Evolutionary conservation across 208 protist genomes (phyloP).

Genomic region (Trypanosoma brucei): DNA sequence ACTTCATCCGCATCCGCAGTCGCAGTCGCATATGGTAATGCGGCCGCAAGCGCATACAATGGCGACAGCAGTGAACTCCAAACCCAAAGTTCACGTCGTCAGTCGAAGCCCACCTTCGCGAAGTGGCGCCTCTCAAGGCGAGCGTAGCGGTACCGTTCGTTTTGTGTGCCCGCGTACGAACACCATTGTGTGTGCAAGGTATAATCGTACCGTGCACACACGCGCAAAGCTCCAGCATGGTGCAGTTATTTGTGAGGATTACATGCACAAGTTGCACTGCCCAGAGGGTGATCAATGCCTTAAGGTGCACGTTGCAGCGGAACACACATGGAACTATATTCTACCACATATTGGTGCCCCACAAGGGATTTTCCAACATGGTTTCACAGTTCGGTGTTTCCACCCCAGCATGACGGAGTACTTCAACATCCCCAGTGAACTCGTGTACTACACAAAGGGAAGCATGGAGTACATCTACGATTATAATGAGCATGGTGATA

Average conservation of each 20-base stretch:
- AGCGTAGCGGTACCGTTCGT: conserved; percentile 14
- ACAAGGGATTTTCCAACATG: conserved; percentile 40
- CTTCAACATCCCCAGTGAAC: conserved; percentile 69
- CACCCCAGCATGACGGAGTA: conserved; percentile 58
- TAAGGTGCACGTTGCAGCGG: conserved; percentile 70
- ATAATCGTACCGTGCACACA: conserved; percentile 14
- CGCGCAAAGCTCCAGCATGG: conserved; percentile 17
- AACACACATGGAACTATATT: conserved; percentile 74
- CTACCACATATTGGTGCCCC: conserved; percentile 26
- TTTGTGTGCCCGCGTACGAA: conserved; percentile 18
- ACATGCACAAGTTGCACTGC: conserved; percentile 48
- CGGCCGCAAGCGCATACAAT: no score
- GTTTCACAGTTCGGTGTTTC: conserved; percentile 76
- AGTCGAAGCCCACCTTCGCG: conserved; percentile 6
- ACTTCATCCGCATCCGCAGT: no score
- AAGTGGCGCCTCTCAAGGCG: background rate
- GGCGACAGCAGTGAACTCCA: background rate
- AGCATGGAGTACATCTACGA: conserved; percentile 66
- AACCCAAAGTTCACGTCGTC: conserved; percentile 5
- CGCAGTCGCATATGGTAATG: no score
- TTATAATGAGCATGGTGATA: conserved; percentile 83
- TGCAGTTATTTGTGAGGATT: conserved; percentile 57
- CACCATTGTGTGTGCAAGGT: conserved; percentile 11
- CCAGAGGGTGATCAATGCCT: conserved; percentile 53
- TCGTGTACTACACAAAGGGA: conserved; percentile 47